Percentiles rank a stretch among this genome's conserved stretches.
phyloP scores from a whole-genome alignment of 345 rosid genomes.

The Lenwebbia sp. region DNA sequence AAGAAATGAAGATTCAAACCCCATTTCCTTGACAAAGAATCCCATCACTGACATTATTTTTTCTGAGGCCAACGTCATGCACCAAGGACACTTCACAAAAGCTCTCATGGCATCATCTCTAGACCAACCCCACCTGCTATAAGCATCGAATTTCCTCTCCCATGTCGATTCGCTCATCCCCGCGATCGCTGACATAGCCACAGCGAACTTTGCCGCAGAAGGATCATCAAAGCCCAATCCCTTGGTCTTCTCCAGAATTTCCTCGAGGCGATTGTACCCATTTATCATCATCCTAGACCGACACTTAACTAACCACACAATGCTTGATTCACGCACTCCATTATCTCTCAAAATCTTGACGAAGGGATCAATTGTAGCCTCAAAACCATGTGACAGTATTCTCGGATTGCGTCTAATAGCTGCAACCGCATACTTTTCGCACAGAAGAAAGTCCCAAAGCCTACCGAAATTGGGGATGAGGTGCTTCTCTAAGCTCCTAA shows the following conservation, averaged over 20 bases:
- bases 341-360: conserved; percentile 2
- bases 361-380: neutral
- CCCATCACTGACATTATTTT: neutral
- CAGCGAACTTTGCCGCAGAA: neutral
- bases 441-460: neutral
- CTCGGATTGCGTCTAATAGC: neutral
- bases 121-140: neutral
- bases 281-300: neutral
- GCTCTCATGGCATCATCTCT: neutral
- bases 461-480: conserved; percentile 13
- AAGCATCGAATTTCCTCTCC: neutral
- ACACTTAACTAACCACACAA: neutral
- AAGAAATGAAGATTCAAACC: neutral
- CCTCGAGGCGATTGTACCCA: neutral
- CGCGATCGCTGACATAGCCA: neutral
- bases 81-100: neutral
- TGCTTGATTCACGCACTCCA: conserved; percentile 10
- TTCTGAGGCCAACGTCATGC: neutral
- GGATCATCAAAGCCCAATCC: conserved; percentile 12
- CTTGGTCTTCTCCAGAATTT: conserved; percentile 1
- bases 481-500: neutral
- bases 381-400: neutral
- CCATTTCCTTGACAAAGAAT: conserved; percentile 13
- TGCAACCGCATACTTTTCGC: neutral
- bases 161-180: neutral